phyloP scores from a whole-genome alignment of 352 stramenopile species.

The Globisporangium nodosum region DNA sequence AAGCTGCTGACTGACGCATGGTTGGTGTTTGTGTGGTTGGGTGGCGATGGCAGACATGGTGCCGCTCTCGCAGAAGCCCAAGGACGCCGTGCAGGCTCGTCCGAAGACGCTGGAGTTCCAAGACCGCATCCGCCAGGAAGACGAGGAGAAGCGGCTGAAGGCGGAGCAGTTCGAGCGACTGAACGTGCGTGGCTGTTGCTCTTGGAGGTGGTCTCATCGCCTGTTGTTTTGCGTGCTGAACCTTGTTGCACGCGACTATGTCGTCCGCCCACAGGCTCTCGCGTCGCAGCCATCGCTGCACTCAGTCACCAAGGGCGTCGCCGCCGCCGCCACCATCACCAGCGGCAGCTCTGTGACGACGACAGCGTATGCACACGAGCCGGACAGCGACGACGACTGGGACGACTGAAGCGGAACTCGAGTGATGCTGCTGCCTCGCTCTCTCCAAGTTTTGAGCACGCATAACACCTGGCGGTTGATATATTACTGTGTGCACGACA shows the following conservation, averaged over 20 bases:
- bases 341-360: not conserved
- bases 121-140: constrained; percentile 44
- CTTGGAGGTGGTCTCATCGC: too few species aligned
- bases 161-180: constrained; percentile 64
- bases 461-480: not conserved
- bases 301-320: constrained; percentile 27
- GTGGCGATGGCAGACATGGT: constrained; percentile 33
- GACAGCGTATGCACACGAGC: constrained; percentile 15
- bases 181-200: constrained; percentile 25
- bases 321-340: not conserved
- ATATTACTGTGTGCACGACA: not conserved
- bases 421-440: constrained; percentile 5
- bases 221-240: not conserved
- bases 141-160: constrained; percentile 57
- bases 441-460: not conserved
- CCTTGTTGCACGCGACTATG: constrained; percentile 1
- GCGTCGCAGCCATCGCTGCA: constrained; percentile 71
- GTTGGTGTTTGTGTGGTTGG: constrained; percentile 2
- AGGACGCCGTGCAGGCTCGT: constrained; percentile 22
- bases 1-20: constrained; percentile 1
- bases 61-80: constrained; percentile 52
- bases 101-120: constrained; percentile 74
- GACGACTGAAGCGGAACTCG: constrained; percentile 46
- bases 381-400: constrained; percentile 80
- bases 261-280: constrained; percentile 27